Evolutionary conservation across 306 rosid genomes (phyloP), one percentile per base, ranked within the genome.

Genomic region (Elaeagnus macrophylla): DNA sequence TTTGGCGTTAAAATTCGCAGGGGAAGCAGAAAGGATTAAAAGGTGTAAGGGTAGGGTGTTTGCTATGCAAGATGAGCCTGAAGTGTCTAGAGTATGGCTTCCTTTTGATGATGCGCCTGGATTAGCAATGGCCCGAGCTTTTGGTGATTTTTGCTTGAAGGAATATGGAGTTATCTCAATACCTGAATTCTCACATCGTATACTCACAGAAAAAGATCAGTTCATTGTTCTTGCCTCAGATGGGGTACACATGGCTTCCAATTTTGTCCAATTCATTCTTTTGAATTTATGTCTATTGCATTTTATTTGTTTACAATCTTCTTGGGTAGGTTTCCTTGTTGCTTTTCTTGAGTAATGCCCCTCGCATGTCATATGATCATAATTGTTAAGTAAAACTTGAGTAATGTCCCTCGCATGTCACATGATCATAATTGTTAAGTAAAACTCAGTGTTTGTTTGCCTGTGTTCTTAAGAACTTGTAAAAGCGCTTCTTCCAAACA

Each of bases 111-210:
- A 93, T 75, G 96, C 99, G 14, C 99, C 96, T 12, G 99, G 99
- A 16, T 67, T 93, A 75, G 99, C 99, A 38, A 93, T 93, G 99
- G 96, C 99, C 77, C 81, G 99, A 67, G 99, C 99, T 41, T 87
- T 87, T 60, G 99, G 96, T 2, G 96, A 87, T 72, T 93, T 87
- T 74, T 87, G 95, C 64, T 81, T 93, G 81, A 93, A 93, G 78
- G 94, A 93, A 25, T 93, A 87, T 35, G 99, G 96, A 53, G 96
- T 93, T 52, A 93, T 93, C 72, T 93, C 99, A 32, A 54, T 87
- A 45, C 99, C 99, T 17, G 99, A 93, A 49, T 87, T 93, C 68
- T 77, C 82, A 44, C 94, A 87, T 46, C 76, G 84, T 52, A 39
- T 59, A 38, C 81, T 93, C n/a, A 84, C 95, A 0, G 94, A 87